Base-by-base conservation (phyloP, 2,329 filamentous ascomycete genomes). In the Apiospora sp. region DNA sequence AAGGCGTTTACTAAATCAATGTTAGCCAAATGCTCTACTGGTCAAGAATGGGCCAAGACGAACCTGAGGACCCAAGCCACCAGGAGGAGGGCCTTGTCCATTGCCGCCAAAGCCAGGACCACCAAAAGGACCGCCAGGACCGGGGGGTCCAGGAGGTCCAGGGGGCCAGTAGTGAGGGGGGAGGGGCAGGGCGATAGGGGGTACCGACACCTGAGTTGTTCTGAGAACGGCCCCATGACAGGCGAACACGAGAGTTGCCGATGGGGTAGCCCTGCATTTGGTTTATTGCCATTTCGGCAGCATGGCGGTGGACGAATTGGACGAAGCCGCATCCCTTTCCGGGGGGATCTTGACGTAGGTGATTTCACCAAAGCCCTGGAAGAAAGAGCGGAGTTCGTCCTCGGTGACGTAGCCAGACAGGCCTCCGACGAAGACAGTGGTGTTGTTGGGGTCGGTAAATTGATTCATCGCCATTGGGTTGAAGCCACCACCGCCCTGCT, bases 231-330 rank as follows among this genome's bases (percentile, higher is more conserved):
- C 96, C 96, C 96, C 96, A 99, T 83, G 94, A 98, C 77, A 99
- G 90, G 80, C 96, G 95, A 73, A 99, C 96, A 77, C 96, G 95
- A 67, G 96, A 98, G 89, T 99, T 99, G 72, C 96, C 96, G 80
- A 99, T 99, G 34, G 96, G 96, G 83, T 99, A 99, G 74, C 96
- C 96, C 86, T 99, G 96, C 96, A 99, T 99, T 86, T 99, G 96
- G 87, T 99, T 99, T 90, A 99, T 99, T 78, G 96, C 96, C 96
- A 99, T 99, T 87, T 99, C 96, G 19, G 96, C 96, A 71, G 96
- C 96, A 81, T 99, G 96, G 77, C 96, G 95, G 87, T 99, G 96
- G 72, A 99, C 96, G 79, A 99, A 99, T 85, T 99, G 96, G 73
- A 99, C 96, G 82, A 99, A 99, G 73, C 96, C 96, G 81, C 96